Base-by-base conservation (phyloP, 2,329 filamentous ascomycete genomes). In the Fusarium napiforme region DNA sequence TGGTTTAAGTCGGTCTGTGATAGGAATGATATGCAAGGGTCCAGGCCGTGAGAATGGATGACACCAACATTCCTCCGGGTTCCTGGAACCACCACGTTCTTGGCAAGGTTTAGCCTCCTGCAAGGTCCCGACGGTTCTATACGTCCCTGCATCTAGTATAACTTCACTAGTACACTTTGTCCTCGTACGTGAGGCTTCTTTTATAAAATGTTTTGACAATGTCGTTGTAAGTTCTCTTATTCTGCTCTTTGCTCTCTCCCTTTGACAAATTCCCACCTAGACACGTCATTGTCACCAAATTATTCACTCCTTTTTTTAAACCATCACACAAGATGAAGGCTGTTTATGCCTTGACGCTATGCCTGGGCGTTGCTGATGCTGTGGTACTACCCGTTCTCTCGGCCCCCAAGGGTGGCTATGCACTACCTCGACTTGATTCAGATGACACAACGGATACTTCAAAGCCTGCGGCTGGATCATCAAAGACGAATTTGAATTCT, bases 81-180 rank as follows among this genome's bases (percentile, higher is more conserved):
- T n/a, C 47, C 47, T 55, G 47, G 58, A 19, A 40, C 60, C 23
- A 23, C 34, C 7, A 52, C 28, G 28, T 56, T 30, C 32, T 32
- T 62, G 39, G 42, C 42, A 43, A 45, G 23, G 21, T 60, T 50
- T 59, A 60, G 67, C 40, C 42, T n/a, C 28, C 40, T 65, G 66
- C 32, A 70, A 69, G 67, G 67, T 45, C 52, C 46, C 26, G 32
- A 30, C 42, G 16, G 28, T 28, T 39, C 36, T 42, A 15, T n/a
- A 42, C 30, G 65, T 47, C 23, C 59, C 67, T 70, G 66, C 46
- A 69, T 69, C 37, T 4, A 55, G 67, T 19, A 55, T 55, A 69
- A 52, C 42, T 18, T 46, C n/a, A 23, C 15, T 2, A 37, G 28
- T n/a, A 52, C 21, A 52, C n/a, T 42, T 23, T 15, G 3, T 12